Percentiles rank a stretch among this genome's conserved stretches.
Evolutionary conservation across 805 yeast genomes (phyloP).

Genomic region (Yamadazyma sp.): DNA sequence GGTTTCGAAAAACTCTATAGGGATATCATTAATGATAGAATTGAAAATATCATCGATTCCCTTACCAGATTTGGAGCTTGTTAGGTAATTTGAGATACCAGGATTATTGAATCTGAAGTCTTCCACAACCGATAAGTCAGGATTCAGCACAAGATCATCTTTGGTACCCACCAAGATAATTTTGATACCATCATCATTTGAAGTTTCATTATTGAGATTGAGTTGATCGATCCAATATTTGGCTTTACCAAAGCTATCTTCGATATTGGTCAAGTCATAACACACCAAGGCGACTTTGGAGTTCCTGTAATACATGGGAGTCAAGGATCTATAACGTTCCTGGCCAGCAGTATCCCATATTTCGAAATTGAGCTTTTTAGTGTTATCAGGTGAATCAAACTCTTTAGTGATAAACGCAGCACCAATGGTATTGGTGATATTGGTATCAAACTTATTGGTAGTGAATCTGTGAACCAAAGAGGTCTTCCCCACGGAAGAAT

Average conservation of each 20-base stretch:
- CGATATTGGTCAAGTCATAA: conserved; percentile 64
- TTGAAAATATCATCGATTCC: conserved; percentile 47
- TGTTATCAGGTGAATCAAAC: conserved; percentile 31
- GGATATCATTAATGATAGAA: conserved; percentile 26
- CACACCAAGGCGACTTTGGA: conserved; percentile 76
- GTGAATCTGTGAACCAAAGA: conserved; percentile 83
- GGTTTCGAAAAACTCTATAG: conserved; percentile 27
- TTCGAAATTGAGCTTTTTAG: conserved; percentile 53
- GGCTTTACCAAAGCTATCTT: conserved; percentile 60
- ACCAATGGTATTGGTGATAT: conserved; percentile 92
- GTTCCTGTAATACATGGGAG: conserved; percentile 81
- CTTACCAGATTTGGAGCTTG: conserved; percentile 71
- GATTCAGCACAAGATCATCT: conserved; percentile 50
- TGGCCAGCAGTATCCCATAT: conserved; percentile 91
- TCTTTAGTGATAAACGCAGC: conserved; percentile 92
- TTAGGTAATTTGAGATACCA: conserved; percentile 27
- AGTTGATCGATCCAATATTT: conserved; percentile 90
- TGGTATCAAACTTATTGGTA: conserved; percentile 65
- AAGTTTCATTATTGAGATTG: conserved; percentile 19
- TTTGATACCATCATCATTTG: conserved; percentile 21
- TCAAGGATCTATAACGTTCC: conserved; percentile 71
- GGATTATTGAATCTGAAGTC: conserved; percentile 17
- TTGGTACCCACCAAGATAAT: conserved; percentile 78
- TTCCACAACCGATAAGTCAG: conserved; percentile 6
- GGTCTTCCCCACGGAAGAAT: conserved; percentile 60